A percentile compares a stretch with the other conserved stretches of the same genome.
These are phyloP conservation scores for Eimeria sp. DNA, from an alignment of 169 alveolate genomes.

Conservation along the genomic window DNA sequence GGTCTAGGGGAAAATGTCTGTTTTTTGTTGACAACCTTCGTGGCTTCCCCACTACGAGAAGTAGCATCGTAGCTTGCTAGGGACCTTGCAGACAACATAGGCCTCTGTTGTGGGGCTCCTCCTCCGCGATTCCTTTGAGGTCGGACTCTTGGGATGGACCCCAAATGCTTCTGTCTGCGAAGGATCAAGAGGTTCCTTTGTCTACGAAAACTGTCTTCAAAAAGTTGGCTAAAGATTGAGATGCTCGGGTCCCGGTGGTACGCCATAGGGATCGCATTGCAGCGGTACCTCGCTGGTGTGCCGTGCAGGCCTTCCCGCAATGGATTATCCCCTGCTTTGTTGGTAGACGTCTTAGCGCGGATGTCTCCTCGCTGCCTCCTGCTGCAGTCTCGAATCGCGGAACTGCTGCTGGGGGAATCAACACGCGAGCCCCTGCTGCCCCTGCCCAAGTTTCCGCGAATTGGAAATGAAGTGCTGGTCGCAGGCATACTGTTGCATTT, in stretches of 20 bases:
- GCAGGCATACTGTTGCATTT: not conserved
- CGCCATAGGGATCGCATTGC: slow-evolving; percentile 50
- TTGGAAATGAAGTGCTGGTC: not conserved
- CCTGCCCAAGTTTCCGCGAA: not conserved
- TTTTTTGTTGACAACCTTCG: not conserved
- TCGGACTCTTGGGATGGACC: not conserved
- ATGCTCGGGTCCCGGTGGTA: slow-evolving; percentile 69
- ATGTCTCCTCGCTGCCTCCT: not conserved
- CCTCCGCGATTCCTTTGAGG: not conserved
- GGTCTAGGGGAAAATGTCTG: not conserved
- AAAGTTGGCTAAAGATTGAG: slow-evolving; percentile 41
- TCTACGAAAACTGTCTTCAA: slow-evolving; percentile 43
- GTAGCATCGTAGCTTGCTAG: not conserved
- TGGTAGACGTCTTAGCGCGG: not conserved
- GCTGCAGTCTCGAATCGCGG: not conserved
- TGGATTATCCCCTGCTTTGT: not conserved
- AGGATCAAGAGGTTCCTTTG: slow-evolving; percentile 16
- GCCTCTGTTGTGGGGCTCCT: not conserved
- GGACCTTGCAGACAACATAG: not conserved
- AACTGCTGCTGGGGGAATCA: not conserved
- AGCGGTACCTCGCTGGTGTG: slow-evolving; percentile 29
- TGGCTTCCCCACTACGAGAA: not conserved
- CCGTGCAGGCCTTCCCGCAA: slow-evolving; percentile 5
- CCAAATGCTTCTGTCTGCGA: slow-evolving; percentile 26
- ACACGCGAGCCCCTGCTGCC: not conserved